Conservation (phyloP, 108 stramenopile genomes). For the Parmales sp. region DNA sequence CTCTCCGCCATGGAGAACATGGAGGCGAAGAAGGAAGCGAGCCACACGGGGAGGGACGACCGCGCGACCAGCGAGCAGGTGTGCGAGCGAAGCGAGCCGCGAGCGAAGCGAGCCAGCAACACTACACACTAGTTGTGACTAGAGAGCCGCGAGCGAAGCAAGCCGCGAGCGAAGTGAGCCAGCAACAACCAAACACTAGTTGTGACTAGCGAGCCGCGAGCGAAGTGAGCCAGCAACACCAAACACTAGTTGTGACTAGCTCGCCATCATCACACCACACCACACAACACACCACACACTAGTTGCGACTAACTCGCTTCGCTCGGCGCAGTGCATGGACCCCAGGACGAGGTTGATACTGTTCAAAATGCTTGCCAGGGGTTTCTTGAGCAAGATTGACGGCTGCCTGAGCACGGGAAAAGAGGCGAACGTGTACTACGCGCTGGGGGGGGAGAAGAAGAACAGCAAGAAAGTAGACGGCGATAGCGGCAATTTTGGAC, state of each 20-base stretch:
- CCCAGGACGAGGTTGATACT: slow-evolving; percentile 90
- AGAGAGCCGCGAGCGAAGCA: neutral
- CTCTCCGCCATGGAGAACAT: slow-evolving; percentile 77
- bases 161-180: neutral
- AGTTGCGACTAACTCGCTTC: neutral
- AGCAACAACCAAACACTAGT: neutral
- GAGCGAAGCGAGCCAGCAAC: neutral
- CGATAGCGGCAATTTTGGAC: too few relatives aligned
- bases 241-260: neutral
- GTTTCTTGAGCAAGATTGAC: slow-evolving; percentile 79
- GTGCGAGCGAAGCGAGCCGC: too few relatives aligned
- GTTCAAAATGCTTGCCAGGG: slow-evolving; percentile 85
- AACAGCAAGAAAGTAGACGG: neutral
- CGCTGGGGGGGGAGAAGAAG: slow-evolving; percentile 47
- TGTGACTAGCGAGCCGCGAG: neutral
- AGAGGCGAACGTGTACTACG: slow-evolving; percentile 99
- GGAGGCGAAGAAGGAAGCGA: slow-evolving; percentile 64
- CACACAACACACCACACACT: neutral
- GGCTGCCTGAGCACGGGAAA: slow-evolving; percentile 97
- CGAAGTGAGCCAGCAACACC: neutral
- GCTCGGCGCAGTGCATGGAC: slow-evolving; percentile 54
- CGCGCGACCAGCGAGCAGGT: slow-evolving; percentile 89
- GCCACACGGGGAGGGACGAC: slow-evolving; percentile 85
- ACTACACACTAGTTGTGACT: neutral
- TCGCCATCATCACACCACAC: too few relatives aligned